Evolutionary conservation across 768 basidiomycete species (phyloP), one percentile per base, ranked within the genome.

Genomic region (Trametes meyenii): DNA sequence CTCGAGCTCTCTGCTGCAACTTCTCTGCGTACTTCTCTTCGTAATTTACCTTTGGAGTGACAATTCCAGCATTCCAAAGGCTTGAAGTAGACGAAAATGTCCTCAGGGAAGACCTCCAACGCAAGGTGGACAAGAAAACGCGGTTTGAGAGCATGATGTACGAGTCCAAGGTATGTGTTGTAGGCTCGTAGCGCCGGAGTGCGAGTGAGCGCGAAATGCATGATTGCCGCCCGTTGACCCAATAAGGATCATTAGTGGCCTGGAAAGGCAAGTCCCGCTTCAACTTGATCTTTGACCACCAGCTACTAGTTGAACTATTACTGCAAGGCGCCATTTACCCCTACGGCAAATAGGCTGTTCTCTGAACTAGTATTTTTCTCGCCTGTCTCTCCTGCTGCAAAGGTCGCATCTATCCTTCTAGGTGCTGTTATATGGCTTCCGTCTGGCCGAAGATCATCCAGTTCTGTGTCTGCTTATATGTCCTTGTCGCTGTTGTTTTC

Each of bases 11-110:
- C 67, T 80, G 77, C 46, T 79, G 82, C 39, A 96, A 74, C 70
- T 89, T 90, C 60, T 88, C 83, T 14, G 85, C 81, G 70, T 95
- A 94, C 69, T 83, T 88, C 33, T 76, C 69, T 62, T 77, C 74
- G 56, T 79, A 77, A 58, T 73, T 68, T n/a, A 66, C 56, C 40
- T 56, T 62, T 21, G 56, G 50, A 17, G 65, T 42, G 17, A 40
- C 38, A 14, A 46, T 49, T n/a, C 39, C 50, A 17, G 53, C 58
- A 36, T 60, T 38, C 6, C 51, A 46, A 36, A 3, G 16, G 1
- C 39, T 39, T 3, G 11, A 11, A 4, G 44, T 53, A 8, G 29
- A 49, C 5, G 56, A 61, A 19, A 61, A 61, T 4, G 21, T 17
- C 17, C 63, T 35, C 6, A 42, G 23, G 11, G 45, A 2, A 21